These are phyloP conservation scores for Euphorbia schlechtendalii DNA, from an alignment of 441 rosid genomes.

Conservation along the genomic window DNA sequence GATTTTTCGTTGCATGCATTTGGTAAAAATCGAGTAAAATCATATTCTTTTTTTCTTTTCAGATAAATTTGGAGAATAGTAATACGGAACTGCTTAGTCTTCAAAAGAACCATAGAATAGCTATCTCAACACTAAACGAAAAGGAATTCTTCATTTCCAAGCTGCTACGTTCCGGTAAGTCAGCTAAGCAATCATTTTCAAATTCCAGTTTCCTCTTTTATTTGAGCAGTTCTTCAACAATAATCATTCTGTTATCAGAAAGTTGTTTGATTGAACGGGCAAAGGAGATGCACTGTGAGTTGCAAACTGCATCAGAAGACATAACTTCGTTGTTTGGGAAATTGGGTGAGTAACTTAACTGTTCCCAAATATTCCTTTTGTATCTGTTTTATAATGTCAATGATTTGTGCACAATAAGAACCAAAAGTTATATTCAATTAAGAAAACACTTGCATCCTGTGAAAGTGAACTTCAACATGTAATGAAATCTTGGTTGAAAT, in stretches of 20 bases:
- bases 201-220: neutral
- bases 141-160: slow-evolving; percentile 58
- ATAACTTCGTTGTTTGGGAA: slow-evolving; percentile 52
- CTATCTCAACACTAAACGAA: slow-evolving; percentile 42
- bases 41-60: slow-evolving; percentile 15
- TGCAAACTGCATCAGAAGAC: slow-evolving; percentile 76
- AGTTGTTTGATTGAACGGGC: slow-evolving; percentile 51
- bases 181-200: slow-evolving; percentile 3
- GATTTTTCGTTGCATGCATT: slow-evolving; percentile 13
- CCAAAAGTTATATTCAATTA: neutral
- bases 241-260: slow-evolving; percentile 38
- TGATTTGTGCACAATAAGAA: neutral
- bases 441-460: neutral
- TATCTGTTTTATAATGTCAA: neutral
- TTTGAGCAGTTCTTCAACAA: slow-evolving; percentile 4
- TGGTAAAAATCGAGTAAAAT: slow-evolving; percentile 9
- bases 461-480: neutral
- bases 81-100: slow-evolving; percentile 58
- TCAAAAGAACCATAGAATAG: slow-evolving; percentile 47
- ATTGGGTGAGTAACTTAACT: slow-evolving; percentile 49
- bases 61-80: slow-evolving; percentile 53
- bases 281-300: slow-evolving; percentile 56
- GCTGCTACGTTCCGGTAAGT: slow-evolving; percentile 54
- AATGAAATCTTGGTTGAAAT: neutral
- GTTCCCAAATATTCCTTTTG: neutral